Percentiles rank a stretch among this genome's conserved stretches.
phyloP scores from a whole-genome alignment of 768 basidiomycete genomes.

The Neoboletus subvelutipes region DNA sequence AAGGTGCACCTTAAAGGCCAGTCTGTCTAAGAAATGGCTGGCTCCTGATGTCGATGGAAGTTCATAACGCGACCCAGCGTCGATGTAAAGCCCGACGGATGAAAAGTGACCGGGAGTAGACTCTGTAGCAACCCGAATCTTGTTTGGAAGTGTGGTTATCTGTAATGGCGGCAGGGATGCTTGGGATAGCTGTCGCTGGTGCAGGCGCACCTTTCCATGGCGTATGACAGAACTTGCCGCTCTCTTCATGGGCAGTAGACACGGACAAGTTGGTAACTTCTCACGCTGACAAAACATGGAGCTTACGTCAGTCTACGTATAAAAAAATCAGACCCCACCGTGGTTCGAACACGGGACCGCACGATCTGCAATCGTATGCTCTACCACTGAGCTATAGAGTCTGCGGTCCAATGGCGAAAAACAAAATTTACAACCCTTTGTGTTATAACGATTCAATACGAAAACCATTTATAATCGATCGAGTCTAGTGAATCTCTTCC shows the following conservation, averaged over 20 bases:
- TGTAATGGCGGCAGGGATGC: constrained; percentile 41
- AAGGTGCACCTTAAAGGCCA: constrained; percentile 88
- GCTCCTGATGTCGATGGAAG: constrained; percentile 68
- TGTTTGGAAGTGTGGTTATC: constrained; percentile 88
- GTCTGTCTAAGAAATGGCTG: constrained; percentile 89
- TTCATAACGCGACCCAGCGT: constrained; percentile 92
- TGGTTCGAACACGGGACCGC: constrained; percentile 58
- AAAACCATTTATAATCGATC: neutral
- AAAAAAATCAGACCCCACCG: constrained; percentile 43
- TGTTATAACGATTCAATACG: neutral
- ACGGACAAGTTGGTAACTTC: neutral
- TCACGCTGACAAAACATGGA: neutral
- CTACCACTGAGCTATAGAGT: constrained; percentile 49
- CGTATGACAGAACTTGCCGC: constrained; percentile 39
- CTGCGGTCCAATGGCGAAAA: neutral
- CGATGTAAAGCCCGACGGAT: constrained; percentile 88
- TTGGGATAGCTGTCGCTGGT: constrained; percentile 28
- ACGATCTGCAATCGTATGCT: constrained; percentile 63
- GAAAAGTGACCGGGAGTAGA: constrained; percentile 91
- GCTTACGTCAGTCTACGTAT: constrained; percentile 6
- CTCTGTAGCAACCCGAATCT: constrained; percentile 89
- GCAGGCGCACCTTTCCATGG: constrained; percentile 30
- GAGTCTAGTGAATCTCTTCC: constrained; percentile 30
- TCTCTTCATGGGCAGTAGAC: constrained; percentile 38
- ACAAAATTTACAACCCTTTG: neutral